Percentiles rank a stretch among this genome's conserved stretches.
These are phyloP conservation scores for Sporothrix mexicana DNA, from an alignment of 2,329 filamentous ascomycete species.

Conservation along the genomic window DNA sequence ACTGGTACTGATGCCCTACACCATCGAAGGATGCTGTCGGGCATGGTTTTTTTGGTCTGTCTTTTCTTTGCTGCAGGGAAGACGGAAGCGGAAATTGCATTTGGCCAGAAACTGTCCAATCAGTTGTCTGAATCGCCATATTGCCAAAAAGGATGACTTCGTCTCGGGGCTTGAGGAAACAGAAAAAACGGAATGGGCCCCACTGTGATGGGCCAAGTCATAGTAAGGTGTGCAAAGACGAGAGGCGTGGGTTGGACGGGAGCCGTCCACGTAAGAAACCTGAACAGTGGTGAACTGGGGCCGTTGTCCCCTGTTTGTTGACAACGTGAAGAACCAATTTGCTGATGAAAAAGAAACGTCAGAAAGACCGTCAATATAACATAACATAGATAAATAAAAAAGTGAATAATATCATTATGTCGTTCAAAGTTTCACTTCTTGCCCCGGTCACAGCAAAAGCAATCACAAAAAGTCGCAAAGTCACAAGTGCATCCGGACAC, in stretches of 20 bases:
- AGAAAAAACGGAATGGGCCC: neutral
- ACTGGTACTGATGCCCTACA: neutral
- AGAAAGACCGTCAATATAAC: too few species aligned
- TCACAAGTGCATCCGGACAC: neutral
- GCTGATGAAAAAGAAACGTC: neutral
- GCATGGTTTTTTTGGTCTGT: neutral
- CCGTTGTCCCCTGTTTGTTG: neutral
- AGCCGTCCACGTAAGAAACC: neutral
- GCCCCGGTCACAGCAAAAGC: neutral
- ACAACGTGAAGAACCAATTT: neutral
- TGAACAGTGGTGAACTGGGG: neutral
- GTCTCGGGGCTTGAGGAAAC: too few species aligned
- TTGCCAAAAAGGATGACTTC: neutral
- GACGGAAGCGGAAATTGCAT: slow-evolving; percentile 14
- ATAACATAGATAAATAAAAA: neutral
- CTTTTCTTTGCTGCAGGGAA: neutral
- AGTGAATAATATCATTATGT: neutral
- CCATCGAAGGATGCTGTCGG: neutral
- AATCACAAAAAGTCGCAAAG: neutral
- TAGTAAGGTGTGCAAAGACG: neutral
- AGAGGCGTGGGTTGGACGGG: neutral
- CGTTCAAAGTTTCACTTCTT: neutral
- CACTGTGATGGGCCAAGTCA: slow-evolving; percentile 3
- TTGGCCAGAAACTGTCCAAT: neutral
- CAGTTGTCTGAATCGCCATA: neutral